Conservation (phyloP, 169 alveolate species). For the Amoebophrya sp. region DNA sequence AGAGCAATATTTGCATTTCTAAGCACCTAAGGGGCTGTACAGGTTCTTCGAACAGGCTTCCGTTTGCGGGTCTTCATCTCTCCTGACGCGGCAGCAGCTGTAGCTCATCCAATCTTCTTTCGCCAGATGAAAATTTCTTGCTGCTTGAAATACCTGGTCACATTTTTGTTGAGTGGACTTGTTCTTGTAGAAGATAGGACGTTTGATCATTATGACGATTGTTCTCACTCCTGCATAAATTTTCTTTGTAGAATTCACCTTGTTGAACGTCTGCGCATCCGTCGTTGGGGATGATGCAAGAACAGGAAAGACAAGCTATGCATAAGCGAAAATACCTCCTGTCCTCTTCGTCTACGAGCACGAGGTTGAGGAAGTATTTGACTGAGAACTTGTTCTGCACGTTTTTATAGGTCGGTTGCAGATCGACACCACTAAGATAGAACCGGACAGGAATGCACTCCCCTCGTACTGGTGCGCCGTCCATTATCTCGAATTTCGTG, state of each 20-base stretch:
- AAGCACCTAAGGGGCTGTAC: too few relatives aligned
- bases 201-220: too few relatives aligned
- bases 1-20: too few relatives aligned
- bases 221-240: too few relatives aligned
- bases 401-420: constrained; percentile 95
- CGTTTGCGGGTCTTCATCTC: too few relatives aligned
- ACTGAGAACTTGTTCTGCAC: constrained; percentile 86
- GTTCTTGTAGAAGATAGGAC: too few relatives aligned
- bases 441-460: constrained; percentile 94
- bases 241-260: too few relatives aligned
- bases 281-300: too few relatives aligned
- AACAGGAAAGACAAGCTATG: neutral
- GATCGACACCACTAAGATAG: constrained; percentile 90
- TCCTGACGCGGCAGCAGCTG: too few relatives aligned
- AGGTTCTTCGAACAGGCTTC: too few relatives aligned
- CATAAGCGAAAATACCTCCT: constrained; percentile 59
- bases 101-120: constrained; percentile 71
- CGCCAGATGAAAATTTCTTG: constrained; percentile 96
- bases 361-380: constrained; percentile 90
- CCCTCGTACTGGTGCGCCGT: constrained; percentile 95
- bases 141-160: constrained; percentile 86
- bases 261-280: too few relatives aligned
- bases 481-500: constrained; percentile 98
- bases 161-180: too few relatives aligned
- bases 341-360: constrained; percentile 97